Evolutionary conservation across 148 eudicot genomes (phyloP).

Genomic region (Rhododendron simsii): DNA sequence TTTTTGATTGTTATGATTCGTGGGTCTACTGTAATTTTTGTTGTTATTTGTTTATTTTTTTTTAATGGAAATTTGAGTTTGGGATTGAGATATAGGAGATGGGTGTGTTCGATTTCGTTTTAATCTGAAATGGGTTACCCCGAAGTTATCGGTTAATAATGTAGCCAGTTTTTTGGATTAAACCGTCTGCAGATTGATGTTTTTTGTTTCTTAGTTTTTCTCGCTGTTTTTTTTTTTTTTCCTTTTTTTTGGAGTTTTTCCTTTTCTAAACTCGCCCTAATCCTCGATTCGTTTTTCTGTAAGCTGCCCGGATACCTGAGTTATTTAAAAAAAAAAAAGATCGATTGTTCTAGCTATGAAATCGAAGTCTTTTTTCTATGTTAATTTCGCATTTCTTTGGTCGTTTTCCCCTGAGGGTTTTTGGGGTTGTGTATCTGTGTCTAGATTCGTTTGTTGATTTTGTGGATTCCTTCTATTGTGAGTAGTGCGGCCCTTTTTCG

Average conservation of each 20-base stretch:
- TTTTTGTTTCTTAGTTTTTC: not conserved
- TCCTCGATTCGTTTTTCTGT: not conserved
- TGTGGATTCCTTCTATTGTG: not conserved
- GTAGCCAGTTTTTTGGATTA: not conserved
- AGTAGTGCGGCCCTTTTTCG: not conserved
- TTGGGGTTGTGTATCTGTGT: not conserved
- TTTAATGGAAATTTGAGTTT: not conserved
- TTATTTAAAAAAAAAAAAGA: too few species aligned
- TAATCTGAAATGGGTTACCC: constrained; percentile 1
- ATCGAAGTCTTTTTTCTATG: not conserved
- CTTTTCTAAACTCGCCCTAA: not conserved
- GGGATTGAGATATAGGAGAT: not conserved
- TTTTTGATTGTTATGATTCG: not conserved
- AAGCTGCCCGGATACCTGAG: not conserved
- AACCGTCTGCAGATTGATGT: not conserved
- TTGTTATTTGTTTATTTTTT: not conserved
- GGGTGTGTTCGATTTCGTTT: not conserved
- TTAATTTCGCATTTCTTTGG: not conserved
- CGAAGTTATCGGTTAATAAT: not conserved
- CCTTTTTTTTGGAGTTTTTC: not conserved
- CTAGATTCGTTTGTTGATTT: not conserved
- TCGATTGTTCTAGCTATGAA: not conserved
- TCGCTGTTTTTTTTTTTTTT: not conserved
- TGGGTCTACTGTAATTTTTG: not conserved
- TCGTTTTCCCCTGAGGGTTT: not conserved